Conservation (phyloP, 495 filamentous ascomycete genomes). For the Letharia columbiana region DNA sequence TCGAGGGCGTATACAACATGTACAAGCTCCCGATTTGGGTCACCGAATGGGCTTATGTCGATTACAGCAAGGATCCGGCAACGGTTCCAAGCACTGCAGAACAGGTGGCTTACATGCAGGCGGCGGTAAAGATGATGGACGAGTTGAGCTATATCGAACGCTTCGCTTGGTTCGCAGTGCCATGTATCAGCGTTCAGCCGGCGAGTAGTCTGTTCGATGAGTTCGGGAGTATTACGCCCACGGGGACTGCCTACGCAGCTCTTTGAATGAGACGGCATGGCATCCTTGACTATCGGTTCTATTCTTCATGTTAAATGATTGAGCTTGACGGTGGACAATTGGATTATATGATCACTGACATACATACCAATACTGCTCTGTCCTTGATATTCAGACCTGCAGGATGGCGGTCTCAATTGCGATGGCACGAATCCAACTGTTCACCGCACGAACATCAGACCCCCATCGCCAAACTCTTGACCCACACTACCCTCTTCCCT, state of each 20-base stretch:
- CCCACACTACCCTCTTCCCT: constrained; percentile 48
- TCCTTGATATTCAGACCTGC: neutral
- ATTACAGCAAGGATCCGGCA: neutral
- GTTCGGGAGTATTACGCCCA: neutral
- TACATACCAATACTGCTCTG: neutral
- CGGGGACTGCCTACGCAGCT: neutral
- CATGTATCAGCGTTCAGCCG: neutral
- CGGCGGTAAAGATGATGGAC: neutral
- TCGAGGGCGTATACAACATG: neutral
- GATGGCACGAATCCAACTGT: neutral
- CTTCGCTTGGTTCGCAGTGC: neutral
- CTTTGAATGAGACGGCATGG: neutral
- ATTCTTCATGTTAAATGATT: neutral
- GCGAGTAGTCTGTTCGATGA: neutral
- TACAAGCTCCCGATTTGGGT: neutral
- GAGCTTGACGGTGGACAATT: neutral
- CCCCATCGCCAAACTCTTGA: constrained; percentile 54
- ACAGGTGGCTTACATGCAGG: neutral
- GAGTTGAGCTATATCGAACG: neutral
- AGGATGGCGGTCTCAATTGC: neutral
- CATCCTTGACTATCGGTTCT: neutral
- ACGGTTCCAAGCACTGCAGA: neutral
- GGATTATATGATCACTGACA: neutral
- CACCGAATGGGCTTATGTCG: neutral
- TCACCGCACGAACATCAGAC: constrained; percentile 49